These are phyloP conservation scores for Termitomyces sp. DNA, from an alignment of 768 basidiomycete genomes.

Conservation along the genomic window DNA sequence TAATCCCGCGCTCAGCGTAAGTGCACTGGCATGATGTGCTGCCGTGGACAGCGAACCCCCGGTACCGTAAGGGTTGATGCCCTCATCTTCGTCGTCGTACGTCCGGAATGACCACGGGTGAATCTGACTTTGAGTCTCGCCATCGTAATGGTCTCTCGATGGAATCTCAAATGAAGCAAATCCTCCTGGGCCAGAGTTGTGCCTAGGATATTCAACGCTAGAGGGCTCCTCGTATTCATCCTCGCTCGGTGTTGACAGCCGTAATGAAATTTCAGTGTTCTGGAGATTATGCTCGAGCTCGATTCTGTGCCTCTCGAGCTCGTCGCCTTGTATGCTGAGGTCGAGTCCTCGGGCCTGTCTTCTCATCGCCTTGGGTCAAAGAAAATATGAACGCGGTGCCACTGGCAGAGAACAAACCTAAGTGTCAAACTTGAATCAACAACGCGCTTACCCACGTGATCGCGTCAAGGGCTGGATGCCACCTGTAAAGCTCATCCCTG, in stretches of 20 bases:
- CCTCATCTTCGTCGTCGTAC: slow-evolving; percentile 42
- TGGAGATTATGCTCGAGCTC: slow-evolving; percentile 76
- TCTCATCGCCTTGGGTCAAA: slow-evolving; percentile 23
- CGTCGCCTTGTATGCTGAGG: slow-evolving; percentile 58
- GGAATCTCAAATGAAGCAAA: slow-evolving; percentile 55
- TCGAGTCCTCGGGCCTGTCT: slow-evolving; percentile 30
- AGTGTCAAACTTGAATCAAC: slow-evolving; percentile 9
- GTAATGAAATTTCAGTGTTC: slow-evolving; percentile 65
- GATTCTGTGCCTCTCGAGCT: slow-evolving; percentile 70
- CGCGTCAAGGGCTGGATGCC: background rate
- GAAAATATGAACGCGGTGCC: slow-evolving; percentile 8
- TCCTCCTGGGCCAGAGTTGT: slow-evolving; percentile 52
- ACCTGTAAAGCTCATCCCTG: background rate
- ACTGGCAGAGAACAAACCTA: slow-evolving; percentile 4
- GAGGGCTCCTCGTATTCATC: slow-evolving; percentile 35
- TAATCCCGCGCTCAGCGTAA: slow-evolving; percentile 83
- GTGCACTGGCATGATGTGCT: slow-evolving; percentile 84
- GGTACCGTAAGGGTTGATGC: slow-evolving; percentile 57
- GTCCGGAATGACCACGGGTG: slow-evolving; percentile 50
- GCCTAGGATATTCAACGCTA: slow-evolving; percentile 69
- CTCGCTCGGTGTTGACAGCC: slow-evolving; percentile 49
- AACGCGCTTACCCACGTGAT: slow-evolving; percentile 14
- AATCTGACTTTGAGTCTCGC: slow-evolving; percentile 40
- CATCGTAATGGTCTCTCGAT: slow-evolving; percentile 50
- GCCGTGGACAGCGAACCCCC: slow-evolving; percentile 75